Percentiles rank a stretch among this genome's conserved stretches.
Evolutionary conservation across 2,329 filamentous ascomycete species (phyloP).

Genomic region (Teratosphaeria epicoccoides): DNA sequence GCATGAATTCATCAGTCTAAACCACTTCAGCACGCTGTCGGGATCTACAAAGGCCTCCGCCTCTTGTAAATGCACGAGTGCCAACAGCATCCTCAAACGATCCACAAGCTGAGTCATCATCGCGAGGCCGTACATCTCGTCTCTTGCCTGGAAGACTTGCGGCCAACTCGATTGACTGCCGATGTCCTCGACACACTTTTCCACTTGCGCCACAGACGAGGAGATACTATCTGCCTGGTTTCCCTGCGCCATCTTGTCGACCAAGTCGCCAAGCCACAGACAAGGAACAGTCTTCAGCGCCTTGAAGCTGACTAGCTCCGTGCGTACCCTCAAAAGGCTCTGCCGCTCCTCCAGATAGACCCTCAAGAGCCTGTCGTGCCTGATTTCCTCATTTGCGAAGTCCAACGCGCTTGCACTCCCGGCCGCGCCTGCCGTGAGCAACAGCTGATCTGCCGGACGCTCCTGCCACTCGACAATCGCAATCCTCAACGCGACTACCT

Average conservation of each 20-base stretch:
- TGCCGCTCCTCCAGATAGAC: conserved; percentile 19
- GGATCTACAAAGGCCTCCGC: conserved; percentile 10
- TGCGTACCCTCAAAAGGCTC: conserved; percentile 13
- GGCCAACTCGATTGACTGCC: conserved; percentile 5
- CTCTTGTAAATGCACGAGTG: conserved; percentile 31
- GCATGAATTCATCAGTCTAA: conserved; percentile 57
- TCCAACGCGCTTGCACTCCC: conserved; percentile 3
- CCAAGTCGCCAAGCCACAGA: conserved; percentile 17
- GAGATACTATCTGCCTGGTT: neutral
- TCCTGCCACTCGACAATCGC: conserved; percentile 76
- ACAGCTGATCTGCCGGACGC: conserved; percentile 61
- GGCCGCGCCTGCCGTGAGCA: conserved; percentile 16
- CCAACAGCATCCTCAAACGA: conserved; percentile 43
- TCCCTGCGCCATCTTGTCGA: conserved; percentile 5
- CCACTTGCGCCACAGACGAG: neutral
- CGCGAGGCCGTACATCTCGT: conserved; percentile 40
- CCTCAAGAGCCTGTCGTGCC: conserved; percentile 15
- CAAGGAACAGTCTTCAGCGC: conserved; percentile 7
- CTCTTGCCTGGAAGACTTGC: conserved; percentile 10
- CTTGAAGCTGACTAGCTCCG: conserved; percentile 12
- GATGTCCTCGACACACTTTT: neutral
- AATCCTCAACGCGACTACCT: conserved; percentile 70
- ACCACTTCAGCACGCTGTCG: conserved; percentile 58
- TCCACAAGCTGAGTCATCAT: conserved; percentile 44
- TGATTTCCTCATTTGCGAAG: conserved; percentile 20